Percentiles rank a stretch among this genome's conserved stretches.
Conservation (phyloP, 2,329 filamentous ascomycete species). For the Xylogone sp. region DNA sequence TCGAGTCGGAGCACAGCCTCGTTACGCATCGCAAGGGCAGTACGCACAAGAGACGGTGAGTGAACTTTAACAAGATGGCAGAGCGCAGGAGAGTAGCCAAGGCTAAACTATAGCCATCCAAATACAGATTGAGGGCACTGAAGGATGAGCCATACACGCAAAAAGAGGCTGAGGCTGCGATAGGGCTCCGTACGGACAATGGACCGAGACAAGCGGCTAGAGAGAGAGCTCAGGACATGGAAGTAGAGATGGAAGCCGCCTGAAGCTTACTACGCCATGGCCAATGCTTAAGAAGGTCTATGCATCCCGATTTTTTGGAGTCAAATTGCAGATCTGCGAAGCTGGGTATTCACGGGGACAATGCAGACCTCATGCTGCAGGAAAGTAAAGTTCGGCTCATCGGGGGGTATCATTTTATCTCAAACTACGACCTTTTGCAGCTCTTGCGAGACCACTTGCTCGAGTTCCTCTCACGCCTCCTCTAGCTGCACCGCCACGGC, state of each 20-base stretch:
- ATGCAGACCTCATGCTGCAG: no score
- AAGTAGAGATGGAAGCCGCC: conserved; percentile 37
- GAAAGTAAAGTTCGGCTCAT: no score
- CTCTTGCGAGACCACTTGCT: conserved; percentile 29
- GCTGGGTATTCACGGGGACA: no score
- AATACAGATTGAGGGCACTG: conserved; percentile 69
- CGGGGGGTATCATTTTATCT: conserved; percentile 3
- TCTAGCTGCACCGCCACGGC: conserved; percentile 25
- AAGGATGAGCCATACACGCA: conserved; percentile 83
- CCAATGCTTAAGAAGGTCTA: not conserved
- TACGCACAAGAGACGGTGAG: conserved; percentile 84
- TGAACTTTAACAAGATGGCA: not conserved
- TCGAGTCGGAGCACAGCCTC: conserved; percentile 78
- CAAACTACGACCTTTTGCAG: conserved; percentile 23
- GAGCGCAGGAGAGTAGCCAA: not conserved
- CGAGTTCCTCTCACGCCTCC: conserved; percentile 26
- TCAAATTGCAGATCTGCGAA: no score
- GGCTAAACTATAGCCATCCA: not conserved
- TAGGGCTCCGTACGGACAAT: conserved; percentile 70
- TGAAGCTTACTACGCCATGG: not conserved
- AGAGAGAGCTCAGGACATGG: conserved; percentile 29
- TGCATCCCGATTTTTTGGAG: no score
- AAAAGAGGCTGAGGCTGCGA: conserved; percentile 77
- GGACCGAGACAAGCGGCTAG: conserved; percentile 37
- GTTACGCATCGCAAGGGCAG: conserved; percentile 78